Evolutionary conservation across 2,329 filamentous ascomycete species (phyloP).

Genomic region (Esteya vermicola): DNA sequence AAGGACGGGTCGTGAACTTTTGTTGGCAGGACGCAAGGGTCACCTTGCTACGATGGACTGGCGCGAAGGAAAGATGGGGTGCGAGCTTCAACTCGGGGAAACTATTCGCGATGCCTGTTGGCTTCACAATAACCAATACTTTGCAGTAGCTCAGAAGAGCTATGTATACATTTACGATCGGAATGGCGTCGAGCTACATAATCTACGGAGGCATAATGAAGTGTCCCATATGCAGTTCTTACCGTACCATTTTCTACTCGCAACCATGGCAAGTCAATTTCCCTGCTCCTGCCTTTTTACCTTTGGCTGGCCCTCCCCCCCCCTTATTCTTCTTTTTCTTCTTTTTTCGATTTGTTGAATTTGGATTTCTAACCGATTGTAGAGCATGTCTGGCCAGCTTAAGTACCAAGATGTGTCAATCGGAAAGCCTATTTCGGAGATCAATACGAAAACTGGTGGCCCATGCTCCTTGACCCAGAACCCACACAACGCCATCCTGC

Average conservation of each 20-base stretch:
- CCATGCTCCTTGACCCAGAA: constrained; percentile 80
- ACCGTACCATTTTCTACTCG: constrained; percentile 88
- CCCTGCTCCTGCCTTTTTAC: background rate
- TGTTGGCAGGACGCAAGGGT: constrained; percentile 80
- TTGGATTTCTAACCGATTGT: background rate
- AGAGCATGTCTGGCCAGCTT: constrained; percentile 68
- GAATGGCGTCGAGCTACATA: constrained; percentile 83
- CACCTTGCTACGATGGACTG: constrained; percentile 96
- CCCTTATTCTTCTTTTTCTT: no score
- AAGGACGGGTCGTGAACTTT: constrained; percentile 70
- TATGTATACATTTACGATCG: constrained; percentile 94
- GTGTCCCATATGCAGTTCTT: constrained; percentile 90
- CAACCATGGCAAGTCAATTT: constrained; percentile 61
- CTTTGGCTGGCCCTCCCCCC: no score
- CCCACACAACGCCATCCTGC: constrained; percentile 79
- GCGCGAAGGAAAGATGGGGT: constrained; percentile 80
- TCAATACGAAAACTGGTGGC: constrained; percentile 71
- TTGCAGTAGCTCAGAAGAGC: constrained; percentile 92
- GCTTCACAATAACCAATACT: constrained; percentile 89
- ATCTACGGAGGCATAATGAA: constrained; percentile 78
- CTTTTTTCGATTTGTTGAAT: background rate
- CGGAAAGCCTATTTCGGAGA: constrained; percentile 73
- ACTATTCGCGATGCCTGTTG: constrained; percentile 81
- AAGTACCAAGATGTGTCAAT: constrained; percentile 95
- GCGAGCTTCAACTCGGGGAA: constrained; percentile 74